Evolutionary conservation across 164 flowering plant species (phyloP).

Genomic region (Protea cynaroides): DNA sequence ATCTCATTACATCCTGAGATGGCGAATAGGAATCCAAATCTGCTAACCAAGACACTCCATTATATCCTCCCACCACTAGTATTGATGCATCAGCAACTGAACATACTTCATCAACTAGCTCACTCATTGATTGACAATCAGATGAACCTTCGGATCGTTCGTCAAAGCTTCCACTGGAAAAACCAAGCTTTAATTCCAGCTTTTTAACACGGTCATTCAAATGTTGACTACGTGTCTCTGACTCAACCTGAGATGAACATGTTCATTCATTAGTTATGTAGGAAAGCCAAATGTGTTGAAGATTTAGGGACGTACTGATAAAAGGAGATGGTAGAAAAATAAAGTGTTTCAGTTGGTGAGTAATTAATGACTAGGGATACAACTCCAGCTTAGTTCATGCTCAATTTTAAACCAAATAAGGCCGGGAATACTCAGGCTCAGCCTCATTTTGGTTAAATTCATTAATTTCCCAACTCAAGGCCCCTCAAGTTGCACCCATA

Average conservation of each 20-base stretch:
- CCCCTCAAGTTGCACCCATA: too few relatives aligned
- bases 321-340: too few relatives aligned
- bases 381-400: too few relatives aligned
- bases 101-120: not conserved
- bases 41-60: slow-evolving; percentile 39
- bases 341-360: too few relatives aligned
- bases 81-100: slow-evolving; percentile 10
- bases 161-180: not conserved
- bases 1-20: slow-evolving; percentile 18
- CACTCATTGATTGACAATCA: not conserved
- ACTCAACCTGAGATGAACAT: not conserved
- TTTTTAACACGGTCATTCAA: not conserved
- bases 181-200: not conserved
- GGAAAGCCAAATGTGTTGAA: too few relatives aligned
- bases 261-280: too few relatives aligned
- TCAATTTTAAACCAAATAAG: too few relatives aligned
- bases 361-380: too few relatives aligned
- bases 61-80: slow-evolving; percentile 40
- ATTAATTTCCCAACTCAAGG: too few relatives aligned
- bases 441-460: too few relatives aligned
- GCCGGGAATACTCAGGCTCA: too few relatives aligned
- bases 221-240: not conserved
- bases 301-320: too few relatives aligned
- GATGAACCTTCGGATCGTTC: not conserved
- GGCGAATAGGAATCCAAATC: slow-evolving; percentile 27